phyloP scores from a whole-genome alignment of 176 grass and related monocot genomes.

The bread wheat (Triticum aestivum) region IWGSC_CS_RefSeq_v2.1 NC_057794.1:342073469-342073968 shows the following conservation, averaged over 20 bases:
- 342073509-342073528: background rate
- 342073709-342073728: background rate
- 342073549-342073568: background rate
- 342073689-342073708: background rate
- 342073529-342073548: background rate
- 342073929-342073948: conserved; percentile 1
- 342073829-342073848: background rate
- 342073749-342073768: background rate
- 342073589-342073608: background rate
- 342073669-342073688: background rate
- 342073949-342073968: background rate
- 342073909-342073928: conserved; percentile 21
- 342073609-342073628: background rate
- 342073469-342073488: background rate
- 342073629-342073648: background rate
- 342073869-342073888: background rate
- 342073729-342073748: background rate
- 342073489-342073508: background rate
- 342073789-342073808: background rate
- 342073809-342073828: background rate
- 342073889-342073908: background rate
- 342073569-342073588: background rate
- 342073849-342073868: background rate
- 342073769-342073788: background rate
- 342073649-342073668: background rate